Evolutionary conservation across 352 stramenopile genomes (phyloP).

Genomic region (Phytophthora macrochlamydospora): DNA sequence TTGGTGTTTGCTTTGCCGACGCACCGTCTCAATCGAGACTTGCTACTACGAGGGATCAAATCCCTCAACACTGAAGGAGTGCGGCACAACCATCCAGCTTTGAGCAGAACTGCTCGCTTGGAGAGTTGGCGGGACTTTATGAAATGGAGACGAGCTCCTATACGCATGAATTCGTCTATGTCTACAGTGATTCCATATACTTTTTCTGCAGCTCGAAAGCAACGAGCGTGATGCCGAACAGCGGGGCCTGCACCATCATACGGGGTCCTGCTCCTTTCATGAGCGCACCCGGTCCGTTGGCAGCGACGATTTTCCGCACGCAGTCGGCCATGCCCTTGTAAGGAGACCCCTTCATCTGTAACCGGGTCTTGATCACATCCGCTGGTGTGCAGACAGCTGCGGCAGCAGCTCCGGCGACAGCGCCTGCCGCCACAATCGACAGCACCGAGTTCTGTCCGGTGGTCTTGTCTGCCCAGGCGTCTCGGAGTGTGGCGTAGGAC

Average conservation of each 20-base stretch:
- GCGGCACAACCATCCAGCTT: conserved; percentile 17
- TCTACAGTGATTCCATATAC: conserved; percentile 75
- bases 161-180: conserved; percentile 11
- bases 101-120: neutral
- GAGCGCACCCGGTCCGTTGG: conserved; percentile 81
- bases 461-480: conserved; percentile 44
- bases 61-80: conserved; percentile 15
- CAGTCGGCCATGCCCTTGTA: conserved; percentile 90
- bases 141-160: conserved; percentile 10
- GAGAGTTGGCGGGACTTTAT: conserved; percentile 19
- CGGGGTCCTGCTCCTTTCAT: conserved; percentile 86
- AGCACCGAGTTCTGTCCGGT: conserved; percentile 61
- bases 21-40: too few species aligned
- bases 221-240: conserved; percentile 86
- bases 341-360: conserved; percentile 77
- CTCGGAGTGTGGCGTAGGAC: conserved; percentile 78
- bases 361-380: conserved; percentile 91
- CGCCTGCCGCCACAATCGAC: conserved; percentile 70
- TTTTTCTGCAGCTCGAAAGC: conserved; percentile 91
- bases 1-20: too few species aligned
- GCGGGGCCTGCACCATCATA: conserved; percentile 87
- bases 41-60: neutral
- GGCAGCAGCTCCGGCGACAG: conserved; percentile 62
- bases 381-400: conserved; percentile 63
- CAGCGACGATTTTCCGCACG: conserved; percentile 72